Percentiles rank a stretch among this genome's conserved stretches.
Evolutionary conservation across 805 yeast species (phyloP).

Genomic region (Starmerella cellae): DNA sequence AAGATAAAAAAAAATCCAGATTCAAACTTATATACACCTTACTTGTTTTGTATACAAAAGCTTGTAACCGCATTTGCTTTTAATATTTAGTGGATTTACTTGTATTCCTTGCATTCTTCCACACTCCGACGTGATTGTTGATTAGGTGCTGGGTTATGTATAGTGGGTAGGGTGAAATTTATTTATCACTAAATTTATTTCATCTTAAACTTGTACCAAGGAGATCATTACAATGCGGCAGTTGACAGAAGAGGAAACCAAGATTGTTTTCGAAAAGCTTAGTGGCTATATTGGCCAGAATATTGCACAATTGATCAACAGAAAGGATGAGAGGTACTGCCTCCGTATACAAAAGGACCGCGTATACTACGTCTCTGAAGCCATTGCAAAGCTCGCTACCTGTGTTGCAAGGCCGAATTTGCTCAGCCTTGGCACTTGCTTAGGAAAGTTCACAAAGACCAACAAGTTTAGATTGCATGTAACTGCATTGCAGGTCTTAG

Average conservation of each 20-base stretch:
- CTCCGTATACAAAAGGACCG: conserved; percentile 92
- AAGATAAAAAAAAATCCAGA: no score
- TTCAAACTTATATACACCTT: no score
- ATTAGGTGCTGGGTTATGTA: no score
- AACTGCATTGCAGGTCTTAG: conserved; percentile 71
- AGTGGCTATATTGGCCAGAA: conserved; percentile 96
- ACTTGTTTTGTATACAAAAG: no score
- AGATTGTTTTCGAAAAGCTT: conserved; percentile 85
- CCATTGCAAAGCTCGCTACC: conserved; percentile 75
- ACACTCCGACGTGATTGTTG: no score
- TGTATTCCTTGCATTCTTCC: no score
- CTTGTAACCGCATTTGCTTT: no score
- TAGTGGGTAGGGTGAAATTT: background rate
- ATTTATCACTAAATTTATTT: no score
- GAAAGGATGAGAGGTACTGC: conserved; percentile 74
- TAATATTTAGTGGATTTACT: no score
- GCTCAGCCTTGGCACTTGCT: conserved; percentile 85
- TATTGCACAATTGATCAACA: conserved; percentile 74
- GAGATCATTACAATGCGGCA: no score
- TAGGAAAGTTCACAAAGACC: conserved; percentile 94
- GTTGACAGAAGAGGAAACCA: conserved; percentile 92
- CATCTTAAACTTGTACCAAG: no score
- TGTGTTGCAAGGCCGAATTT: conserved; percentile 77
- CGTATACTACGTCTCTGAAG: conserved; percentile 77
- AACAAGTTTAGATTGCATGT: conserved; percentile 92